These are phyloP conservation scores for Podospora fimiseda DNA, from an alignment of 495 filamentous ascomycete species.

Conservation along the genomic window DNA sequence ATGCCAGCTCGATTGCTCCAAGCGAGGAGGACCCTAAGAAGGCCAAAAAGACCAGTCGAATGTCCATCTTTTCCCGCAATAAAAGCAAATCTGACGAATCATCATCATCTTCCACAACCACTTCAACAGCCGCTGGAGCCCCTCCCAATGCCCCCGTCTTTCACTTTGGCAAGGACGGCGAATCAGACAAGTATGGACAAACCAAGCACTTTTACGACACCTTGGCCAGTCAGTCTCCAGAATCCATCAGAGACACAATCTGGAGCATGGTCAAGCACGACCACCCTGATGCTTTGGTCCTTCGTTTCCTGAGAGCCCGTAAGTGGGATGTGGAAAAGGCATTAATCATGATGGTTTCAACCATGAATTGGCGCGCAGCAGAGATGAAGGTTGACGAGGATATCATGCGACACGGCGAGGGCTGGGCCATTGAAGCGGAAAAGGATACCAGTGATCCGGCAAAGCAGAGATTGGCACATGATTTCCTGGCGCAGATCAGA, in stretches of 20 bases:
- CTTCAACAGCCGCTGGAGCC: background rate
- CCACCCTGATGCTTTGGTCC: constrained; percentile 78
- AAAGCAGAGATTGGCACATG: constrained; percentile 60
- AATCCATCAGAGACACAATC: constrained; percentile 72
- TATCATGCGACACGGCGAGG: constrained; percentile 76
- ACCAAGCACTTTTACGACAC: constrained; percentile 79
- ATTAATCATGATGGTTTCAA: constrained; percentile 87
- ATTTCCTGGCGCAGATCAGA: constrained; percentile 78
- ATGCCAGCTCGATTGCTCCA: constrained; percentile 11
- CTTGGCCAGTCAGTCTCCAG: constrained; percentile 65
- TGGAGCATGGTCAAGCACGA: constrained; percentile 98
- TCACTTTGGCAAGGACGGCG: constrained; percentile 38
- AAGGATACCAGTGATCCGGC: constrained; percentile 46
- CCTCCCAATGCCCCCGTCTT: constrained; percentile 13
- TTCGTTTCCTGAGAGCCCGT: constrained; percentile 84
- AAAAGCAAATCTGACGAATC: constrained; percentile 48
- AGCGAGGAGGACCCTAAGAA: constrained; percentile 46
- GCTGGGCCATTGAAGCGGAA: constrained; percentile 52
- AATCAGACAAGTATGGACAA: constrained; percentile 91
- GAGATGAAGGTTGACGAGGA: constrained; percentile 84
- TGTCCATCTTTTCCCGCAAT: constrained; percentile 57
- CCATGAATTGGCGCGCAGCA: constrained; percentile 80
- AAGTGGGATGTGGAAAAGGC: constrained; percentile 97
- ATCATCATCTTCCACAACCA: constrained; percentile 14
- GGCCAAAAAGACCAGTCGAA: constrained; percentile 60